Base-by-base conservation (phyloP, 2,329 filamentous ascomycete genomes). In the Verticillium tricorpus region DNA sequence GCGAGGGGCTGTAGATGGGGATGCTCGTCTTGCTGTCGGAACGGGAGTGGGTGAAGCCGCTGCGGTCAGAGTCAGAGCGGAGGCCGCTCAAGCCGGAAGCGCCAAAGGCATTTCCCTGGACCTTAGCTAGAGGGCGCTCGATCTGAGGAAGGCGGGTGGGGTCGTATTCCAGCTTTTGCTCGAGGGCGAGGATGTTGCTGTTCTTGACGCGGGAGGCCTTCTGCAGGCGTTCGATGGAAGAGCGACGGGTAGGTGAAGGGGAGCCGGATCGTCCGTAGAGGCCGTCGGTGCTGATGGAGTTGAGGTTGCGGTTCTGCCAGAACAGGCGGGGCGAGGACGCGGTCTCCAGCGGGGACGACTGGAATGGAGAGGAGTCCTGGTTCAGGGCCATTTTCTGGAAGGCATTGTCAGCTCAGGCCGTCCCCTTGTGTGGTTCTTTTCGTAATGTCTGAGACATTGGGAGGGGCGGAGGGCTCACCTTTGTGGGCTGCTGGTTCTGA, bases 141-240 rank as follows among this genome's bases (percentile, higher is more conserved):
- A 96, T 85, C 63, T 91, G 82, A 56, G 90, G 89, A 60, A 93
- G 78, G 67, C 87, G 86, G 61, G 89, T 85, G 32, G 93, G 92
- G 74, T 97, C 92, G 80, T 97, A 97, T 79, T 96, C 91, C 74
- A 93, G 87, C 78, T 93, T 93, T 72, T 93, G 90, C 77, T 97
- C 93, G 61, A 93, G 89, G 52, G 92, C 93, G 73, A 97, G 92
- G 83, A 98, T 97, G 78, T 89, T 96, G 84, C 94, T 97, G 80
- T 97, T 98, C 83, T 94, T 97, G 70, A 99, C 95, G 64, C 95
- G 90, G 61, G 94, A 97, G 35, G 93, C 93, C 74, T 89, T 92
- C 79, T 97, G 96, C 63, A 99, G 84, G 71, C 93, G 93, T 83
- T 99, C 95, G 68, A 99, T 93, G 19, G 94, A 98, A 56, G 92